These are phyloP conservation scores for Aureobasidium subglaciale DNA, from an alignment of 2,329 filamentous ascomycete species.

Conservation along the genomic window DNA sequence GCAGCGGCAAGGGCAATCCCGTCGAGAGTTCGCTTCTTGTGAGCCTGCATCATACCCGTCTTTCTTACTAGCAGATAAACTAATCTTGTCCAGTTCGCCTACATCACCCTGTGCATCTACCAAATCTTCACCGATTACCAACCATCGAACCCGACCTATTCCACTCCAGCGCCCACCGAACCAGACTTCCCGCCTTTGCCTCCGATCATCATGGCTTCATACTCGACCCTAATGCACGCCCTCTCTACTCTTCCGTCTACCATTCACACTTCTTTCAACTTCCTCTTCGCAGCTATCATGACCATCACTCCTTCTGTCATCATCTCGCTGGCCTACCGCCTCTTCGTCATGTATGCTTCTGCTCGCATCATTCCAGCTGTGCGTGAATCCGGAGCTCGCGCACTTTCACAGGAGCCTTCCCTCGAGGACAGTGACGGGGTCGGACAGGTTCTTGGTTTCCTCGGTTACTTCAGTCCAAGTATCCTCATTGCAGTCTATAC, in stretches of 20 bases:
- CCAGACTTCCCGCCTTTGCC: slow-evolving; percentile 95
- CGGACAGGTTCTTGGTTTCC: slow-evolving; percentile 68
- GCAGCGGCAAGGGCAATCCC: slow-evolving; percentile 86
- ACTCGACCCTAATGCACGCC: slow-evolving; percentile 81
- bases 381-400: slow-evolving; percentile 74
- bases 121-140: slow-evolving; percentile 99
- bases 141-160: slow-evolving; percentile 58
- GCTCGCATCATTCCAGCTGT: slow-evolving; percentile 94
- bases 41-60: slow-evolving; percentile 19
- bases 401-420: slow-evolving; percentile 74
- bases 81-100: slow-evolving; percentile 59
- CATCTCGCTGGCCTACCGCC: slow-evolving; percentile 86
- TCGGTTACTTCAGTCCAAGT: slow-evolving; percentile 91
- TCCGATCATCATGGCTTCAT: slow-evolving; percentile 96
- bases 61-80: background rate
- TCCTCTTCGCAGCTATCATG: slow-evolving; percentile 85
- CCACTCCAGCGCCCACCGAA: slow-evolving; percentile 48
- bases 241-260: slow-evolving; percentile 76
- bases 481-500: slow-evolving; percentile 96
- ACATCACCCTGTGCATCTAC: slow-evolving; percentile 96
- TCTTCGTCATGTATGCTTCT: slow-evolving; percentile 91
- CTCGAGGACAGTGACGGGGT: slow-evolving; percentile 77
- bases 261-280: slow-evolving; percentile 74
- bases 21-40: slow-evolving; percentile 84
- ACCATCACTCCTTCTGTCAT: slow-evolving; percentile 94